These are phyloP conservation scores for Ochromonas danica DNA, from an alignment of 108 stramenopile genomes.

Conservation along the genomic window DNA sequence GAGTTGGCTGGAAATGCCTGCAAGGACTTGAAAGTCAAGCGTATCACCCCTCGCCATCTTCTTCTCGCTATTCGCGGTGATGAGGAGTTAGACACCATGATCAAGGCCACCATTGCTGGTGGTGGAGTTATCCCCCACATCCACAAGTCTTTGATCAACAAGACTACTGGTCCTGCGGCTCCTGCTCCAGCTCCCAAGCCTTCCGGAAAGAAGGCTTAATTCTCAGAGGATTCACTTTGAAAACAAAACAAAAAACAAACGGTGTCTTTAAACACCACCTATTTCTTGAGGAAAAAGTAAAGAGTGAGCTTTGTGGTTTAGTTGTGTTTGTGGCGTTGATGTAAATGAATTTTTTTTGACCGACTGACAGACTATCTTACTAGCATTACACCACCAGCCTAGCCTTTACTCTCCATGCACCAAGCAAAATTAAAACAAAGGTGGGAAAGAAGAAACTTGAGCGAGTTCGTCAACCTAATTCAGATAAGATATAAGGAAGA, in stretches of 20 bases:
- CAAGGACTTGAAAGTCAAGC: slow-evolving; percentile 99
- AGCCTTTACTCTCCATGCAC: too few relatives aligned
- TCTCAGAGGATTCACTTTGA: not conserved
- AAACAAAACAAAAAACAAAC: slow-evolving; percentile 1
- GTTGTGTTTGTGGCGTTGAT: too few relatives aligned
- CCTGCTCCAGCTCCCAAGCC: not conserved
- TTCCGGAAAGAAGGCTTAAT: slow-evolving; percentile 28
- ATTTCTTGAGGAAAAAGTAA: too few relatives aligned
- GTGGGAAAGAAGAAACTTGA: slow-evolving; percentile 20
- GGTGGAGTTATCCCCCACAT: slow-evolving; percentile 99
- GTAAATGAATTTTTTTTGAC: too few relatives aligned
- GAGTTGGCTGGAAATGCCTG: slow-evolving; percentile 99
- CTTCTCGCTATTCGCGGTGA: slow-evolving; percentile 99
- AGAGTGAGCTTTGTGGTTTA: too few relatives aligned
- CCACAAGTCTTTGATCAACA: slow-evolving; percentile 99
- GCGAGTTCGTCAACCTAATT: slow-evolving; percentile 9
- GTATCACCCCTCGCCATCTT: slow-evolving; percentile 99
- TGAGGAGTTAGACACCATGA: slow-evolving; percentile 96
- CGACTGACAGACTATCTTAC: too few relatives aligned
- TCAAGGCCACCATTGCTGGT: slow-evolving; percentile 99
- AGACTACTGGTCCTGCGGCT: slow-evolving; percentile 54
- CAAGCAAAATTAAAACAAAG: slow-evolving; percentile 11
- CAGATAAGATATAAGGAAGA: too few relatives aligned
- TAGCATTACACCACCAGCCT: too few relatives aligned
- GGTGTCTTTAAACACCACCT: slow-evolving; percentile 36